A percentile compares a stretch with the other conserved stretches of the same genome.
phyloP scores from a whole-genome alignment of 2,329 filamentous ascomycete genomes.

The Fusarium subglutinans region DNA sequence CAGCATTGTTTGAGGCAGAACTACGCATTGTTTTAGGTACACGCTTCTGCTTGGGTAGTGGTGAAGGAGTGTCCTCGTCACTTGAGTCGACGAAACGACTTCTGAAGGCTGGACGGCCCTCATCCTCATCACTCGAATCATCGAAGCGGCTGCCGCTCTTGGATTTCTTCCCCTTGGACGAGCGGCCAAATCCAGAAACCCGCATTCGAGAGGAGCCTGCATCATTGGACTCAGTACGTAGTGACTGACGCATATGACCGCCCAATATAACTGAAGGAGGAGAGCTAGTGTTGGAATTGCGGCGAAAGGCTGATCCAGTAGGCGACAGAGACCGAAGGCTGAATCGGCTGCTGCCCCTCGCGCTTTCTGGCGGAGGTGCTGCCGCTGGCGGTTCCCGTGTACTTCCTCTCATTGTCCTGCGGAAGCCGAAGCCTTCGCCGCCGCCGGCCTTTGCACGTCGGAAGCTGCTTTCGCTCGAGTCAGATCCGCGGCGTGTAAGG shows the following conservation, averaged over 20 bases:
- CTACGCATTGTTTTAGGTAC: conserved; percentile 48
- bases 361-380: conserved; percentile 40
- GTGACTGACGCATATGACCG: conserved; percentile 55
- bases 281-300: conserved; percentile 49
- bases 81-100: conserved; percentile 78
- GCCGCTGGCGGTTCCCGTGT: conserved; percentile 33
- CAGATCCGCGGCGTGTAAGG: conserved; percentile 65
- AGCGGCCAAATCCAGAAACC: conserved; percentile 55
- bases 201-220: conserved; percentile 50
- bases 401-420: conserved; percentile 73
- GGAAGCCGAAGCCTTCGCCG: conserved; percentile 68
- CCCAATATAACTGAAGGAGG: conserved; percentile 50
- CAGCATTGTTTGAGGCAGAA: conserved; percentile 43
- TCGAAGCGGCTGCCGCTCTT: conserved; percentile 69
- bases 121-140: conserved; percentile 76
- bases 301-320: conserved; percentile 62
- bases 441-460: conserved; percentile 66
- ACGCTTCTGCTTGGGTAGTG: conserved; percentile 44
- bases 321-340: conserved; percentile 78
- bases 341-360: conserved; percentile 64
- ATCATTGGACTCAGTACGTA: conserved; percentile 55
- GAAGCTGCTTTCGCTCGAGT: conserved; percentile 85
- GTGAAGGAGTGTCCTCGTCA: conserved; percentile 56
- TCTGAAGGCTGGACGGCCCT: conserved; percentile 41
- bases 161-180: conserved; percentile 43